These are phyloP conservation scores for Gentiana macrophylla DNA, from an alignment of 257 asterid genomes.

Conservation along the genomic window DNA sequence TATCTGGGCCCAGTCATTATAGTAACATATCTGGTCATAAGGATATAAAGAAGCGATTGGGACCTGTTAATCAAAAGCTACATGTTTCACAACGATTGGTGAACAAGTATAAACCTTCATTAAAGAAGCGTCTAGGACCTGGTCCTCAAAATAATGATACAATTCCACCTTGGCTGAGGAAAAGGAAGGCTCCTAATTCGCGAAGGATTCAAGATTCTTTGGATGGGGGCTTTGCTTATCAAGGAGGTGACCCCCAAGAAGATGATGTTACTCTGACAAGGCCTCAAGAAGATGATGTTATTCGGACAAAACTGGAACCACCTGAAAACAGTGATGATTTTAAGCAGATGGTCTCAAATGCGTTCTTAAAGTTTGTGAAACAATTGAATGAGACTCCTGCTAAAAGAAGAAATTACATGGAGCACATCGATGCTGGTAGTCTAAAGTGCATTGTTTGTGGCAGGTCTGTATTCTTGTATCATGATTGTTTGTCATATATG, in stretches of 20 bases:
- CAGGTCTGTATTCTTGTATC: constrained; percentile 55
- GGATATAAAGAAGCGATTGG: constrained; percentile 48
- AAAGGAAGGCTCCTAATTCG: constrained; percentile 11
- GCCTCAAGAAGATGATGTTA: constrained; percentile 18
- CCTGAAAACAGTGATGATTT: constrained; percentile 59
- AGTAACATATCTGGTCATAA: constrained; percentile 22
- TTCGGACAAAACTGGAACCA: constrained; percentile 37
- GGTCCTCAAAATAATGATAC: constrained; percentile 25
- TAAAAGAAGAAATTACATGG: constrained; percentile 37
- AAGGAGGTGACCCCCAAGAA: constrained; percentile 19
- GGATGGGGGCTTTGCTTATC: constrained; percentile 21
- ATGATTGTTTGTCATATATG: constrained; percentile 8
- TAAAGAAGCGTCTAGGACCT: constrained; percentile 49
- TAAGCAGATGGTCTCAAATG: constrained; percentile 50
- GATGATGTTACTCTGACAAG: constrained; percentile 23
- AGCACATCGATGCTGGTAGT: constrained; percentile 41
- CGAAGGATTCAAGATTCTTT: constrained; percentile 20
- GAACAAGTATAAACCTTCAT: constrained; percentile 29
- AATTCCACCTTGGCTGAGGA: constrained; percentile 55
- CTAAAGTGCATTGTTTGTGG: constrained; percentile 65
- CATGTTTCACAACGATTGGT: constrained; percentile 22
- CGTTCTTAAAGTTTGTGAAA: constrained; percentile 57
- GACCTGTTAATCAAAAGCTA: too few relatives aligned
- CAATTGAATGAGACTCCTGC: constrained; percentile 42
- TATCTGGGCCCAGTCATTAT: constrained; percentile 14